Base-by-base conservation (phyloP, 768 basidiomycete genomes). In the Steccherinum ochraceum region DNA sequence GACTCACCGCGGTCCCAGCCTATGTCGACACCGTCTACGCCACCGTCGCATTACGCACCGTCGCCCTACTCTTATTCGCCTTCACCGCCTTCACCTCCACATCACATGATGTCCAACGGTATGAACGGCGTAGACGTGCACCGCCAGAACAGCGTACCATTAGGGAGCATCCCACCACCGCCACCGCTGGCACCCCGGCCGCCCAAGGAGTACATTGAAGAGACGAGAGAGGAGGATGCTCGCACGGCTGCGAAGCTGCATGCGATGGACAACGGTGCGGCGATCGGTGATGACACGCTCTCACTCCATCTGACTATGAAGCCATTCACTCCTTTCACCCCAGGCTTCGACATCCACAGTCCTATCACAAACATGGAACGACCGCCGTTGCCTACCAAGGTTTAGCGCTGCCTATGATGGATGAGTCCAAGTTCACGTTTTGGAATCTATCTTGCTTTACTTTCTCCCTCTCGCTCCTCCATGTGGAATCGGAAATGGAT, bases 181-280 rank as follows among this genome's bases (percentile, higher is more conserved):
- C 87, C 88, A 1, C 87, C 89, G 5, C 68, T 91, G 54, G 69
- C 77, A 72, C 89, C 89, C 2, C 80, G 83, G 46, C 89, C 89
- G 1, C 89, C 89, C 7, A 79, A 64, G 4, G 83, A 86, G 49
- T 91, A 91, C 62, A 89, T 92, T 53, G 79, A 84, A 55, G 85
- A 91, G 68, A 91, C 89, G 16, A 83, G 79, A 53, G 83, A 84
- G 57, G 87, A 84, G 57, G 86, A 91, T 56, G 69, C 76, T 13
- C 76, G 84, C 13, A 72, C 81, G 11, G 75, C 76, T 4, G 66
- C 64, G 24, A 56, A 60, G 58, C 48, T 64, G 39, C 50, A 62
- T 44, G 61, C 61, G 16, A 61, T 58, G 42, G 63, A 61, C 41
- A 35, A 35, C 30, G 30, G 30, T 7, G 16, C 30, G 7, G 30